phyloP scores from a whole-genome alignment of 1,284 basidiomycete genomes.

The Ganoderma resinaceum region DNA sequence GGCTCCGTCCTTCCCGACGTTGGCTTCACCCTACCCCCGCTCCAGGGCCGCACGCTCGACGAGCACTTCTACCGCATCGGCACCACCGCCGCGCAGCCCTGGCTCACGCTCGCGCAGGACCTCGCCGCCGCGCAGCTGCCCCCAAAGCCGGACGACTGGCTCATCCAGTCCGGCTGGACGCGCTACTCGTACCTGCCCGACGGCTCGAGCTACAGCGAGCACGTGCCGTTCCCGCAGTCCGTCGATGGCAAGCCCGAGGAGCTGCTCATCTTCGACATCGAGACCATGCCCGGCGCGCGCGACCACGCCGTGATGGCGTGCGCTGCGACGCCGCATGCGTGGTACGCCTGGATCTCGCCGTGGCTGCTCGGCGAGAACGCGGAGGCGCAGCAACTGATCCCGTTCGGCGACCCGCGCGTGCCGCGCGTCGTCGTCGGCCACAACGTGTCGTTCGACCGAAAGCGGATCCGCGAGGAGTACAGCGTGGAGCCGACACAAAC shows the following conservation, averaged over 20 bases:
- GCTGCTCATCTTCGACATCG: constrained; percentile 92
- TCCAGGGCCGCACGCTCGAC: constrained; percentile 85
- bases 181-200: constrained; percentile 76
- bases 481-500: constrained; percentile 70
- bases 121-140: constrained; percentile 68
- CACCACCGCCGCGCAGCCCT: constrained; percentile 77
- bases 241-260: constrained; percentile 69
- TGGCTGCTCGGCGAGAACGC: constrained; percentile 82
- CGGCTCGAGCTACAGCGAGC: constrained; percentile 71
- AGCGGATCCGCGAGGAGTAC: constrained; percentile 89
- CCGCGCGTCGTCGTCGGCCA: constrained; percentile 89
- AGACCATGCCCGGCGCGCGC: constrained; percentile 88
- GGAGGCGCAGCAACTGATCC: constrained; percentile 78
- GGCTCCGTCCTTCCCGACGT: constrained; percentile 84
- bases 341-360: constrained; percentile 98
- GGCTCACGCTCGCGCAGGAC: constrained; percentile 76
- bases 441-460: constrained; percentile 95
- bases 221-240: constrained; percentile 63
- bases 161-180: constrained; percentile 88
- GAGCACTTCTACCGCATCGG: constrained; percentile 93
- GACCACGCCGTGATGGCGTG: constrained; percentile 91
- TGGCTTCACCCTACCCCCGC: constrained; percentile 81
- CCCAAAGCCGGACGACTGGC: constrained; percentile 77
- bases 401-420: constrained; percentile 61
- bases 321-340: constrained; percentile 83